Conservation (phyloP, 495 filamentous ascomycete species). For the Xylaria nigripes region DNA sequence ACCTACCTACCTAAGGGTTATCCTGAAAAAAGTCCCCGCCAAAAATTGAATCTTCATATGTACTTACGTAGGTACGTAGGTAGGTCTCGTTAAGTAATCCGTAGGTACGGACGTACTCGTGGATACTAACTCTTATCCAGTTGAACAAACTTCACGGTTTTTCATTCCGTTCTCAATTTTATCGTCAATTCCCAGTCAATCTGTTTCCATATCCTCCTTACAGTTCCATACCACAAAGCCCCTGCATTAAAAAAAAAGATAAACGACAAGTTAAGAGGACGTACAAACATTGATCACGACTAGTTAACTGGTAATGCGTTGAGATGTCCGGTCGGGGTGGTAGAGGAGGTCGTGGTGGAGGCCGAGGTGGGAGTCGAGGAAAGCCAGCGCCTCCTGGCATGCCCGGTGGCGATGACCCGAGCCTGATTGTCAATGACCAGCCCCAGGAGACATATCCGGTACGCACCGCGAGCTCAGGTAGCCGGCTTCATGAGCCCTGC, state of each 20-base stretch:
- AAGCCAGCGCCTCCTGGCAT: slow-evolving; percentile 25
- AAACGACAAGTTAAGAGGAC: too few relatives aligned
- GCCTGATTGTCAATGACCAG: slow-evolving; percentile 20
- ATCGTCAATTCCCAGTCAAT: too few relatives aligned
- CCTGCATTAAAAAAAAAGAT: too few relatives aligned
- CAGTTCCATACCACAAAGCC: too few relatives aligned
- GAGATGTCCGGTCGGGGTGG: slow-evolving; percentile 26
- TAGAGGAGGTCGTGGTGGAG: slow-evolving; percentile 25
- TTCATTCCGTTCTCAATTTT: too few relatives aligned
- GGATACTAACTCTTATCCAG: too few relatives aligned
- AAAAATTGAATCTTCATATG: not conserved
- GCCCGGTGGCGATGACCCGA: slow-evolving; percentile 27
- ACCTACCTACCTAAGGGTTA: not conserved
- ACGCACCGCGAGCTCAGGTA: not conserved
- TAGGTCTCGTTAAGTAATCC: too few relatives aligned
- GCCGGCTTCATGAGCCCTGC: not conserved
- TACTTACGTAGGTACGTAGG: too few relatives aligned
- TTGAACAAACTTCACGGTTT: too few relatives aligned
- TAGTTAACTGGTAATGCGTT: slow-evolving; percentile 4
- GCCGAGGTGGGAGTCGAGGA: slow-evolving; percentile 28
- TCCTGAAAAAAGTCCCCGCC: not conserved
- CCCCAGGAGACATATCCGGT: slow-evolving; percentile 27
- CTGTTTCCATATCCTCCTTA: too few relatives aligned
- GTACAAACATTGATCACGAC: not conserved
- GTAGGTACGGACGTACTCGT: too few relatives aligned